Percentiles rank a stretch among this genome's conserved stretches.
Evolutionary conservation across 371 early-diverging fungal genomes (phyloP).

Genomic region (Smittium culicis): DNA sequence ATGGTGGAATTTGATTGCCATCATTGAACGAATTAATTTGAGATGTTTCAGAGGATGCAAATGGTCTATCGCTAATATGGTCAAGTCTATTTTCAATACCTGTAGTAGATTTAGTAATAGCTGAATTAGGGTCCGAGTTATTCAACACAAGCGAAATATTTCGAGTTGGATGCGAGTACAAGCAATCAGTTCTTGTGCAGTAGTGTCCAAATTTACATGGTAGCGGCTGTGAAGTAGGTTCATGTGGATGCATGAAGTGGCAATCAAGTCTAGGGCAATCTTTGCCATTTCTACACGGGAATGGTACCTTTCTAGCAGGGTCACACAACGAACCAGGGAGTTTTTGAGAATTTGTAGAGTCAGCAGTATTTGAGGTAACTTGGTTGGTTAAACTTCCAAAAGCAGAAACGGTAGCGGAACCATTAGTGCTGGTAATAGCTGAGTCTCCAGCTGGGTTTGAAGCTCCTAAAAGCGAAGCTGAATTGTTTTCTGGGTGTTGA

Average conservation of each 20-base stretch:
- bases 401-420: background rate
- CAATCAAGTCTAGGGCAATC: slow-evolving; percentile 3
- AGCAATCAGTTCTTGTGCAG: slow-evolving; percentile 1
- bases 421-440: background rate
- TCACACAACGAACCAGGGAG: background rate
- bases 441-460: background rate
- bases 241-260: slow-evolving; percentile 5
- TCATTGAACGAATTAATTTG: background rate
- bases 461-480: background rate
- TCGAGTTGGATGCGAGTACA: slow-evolving; percentile 2
- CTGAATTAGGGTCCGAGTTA: background rate
- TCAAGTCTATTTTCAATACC: background rate
- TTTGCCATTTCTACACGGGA: background rate
- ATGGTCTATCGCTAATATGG: slow-evolving; percentile 5
- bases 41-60: background rate
- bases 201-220: slow-evolving; percentile 9
- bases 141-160: background rate
- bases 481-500: background rate
- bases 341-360: background rate
- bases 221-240: background rate
- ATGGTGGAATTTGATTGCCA: background rate
- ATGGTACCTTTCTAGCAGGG: background rate
- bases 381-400: background rate
- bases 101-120: background rate
- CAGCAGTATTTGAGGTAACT: background rate